Evolutionary conservation across 73 alveolate genomes (phyloP), one percentile per base, ranked within the genome.

Genomic region (Durusdinium trenchii): DNA sequence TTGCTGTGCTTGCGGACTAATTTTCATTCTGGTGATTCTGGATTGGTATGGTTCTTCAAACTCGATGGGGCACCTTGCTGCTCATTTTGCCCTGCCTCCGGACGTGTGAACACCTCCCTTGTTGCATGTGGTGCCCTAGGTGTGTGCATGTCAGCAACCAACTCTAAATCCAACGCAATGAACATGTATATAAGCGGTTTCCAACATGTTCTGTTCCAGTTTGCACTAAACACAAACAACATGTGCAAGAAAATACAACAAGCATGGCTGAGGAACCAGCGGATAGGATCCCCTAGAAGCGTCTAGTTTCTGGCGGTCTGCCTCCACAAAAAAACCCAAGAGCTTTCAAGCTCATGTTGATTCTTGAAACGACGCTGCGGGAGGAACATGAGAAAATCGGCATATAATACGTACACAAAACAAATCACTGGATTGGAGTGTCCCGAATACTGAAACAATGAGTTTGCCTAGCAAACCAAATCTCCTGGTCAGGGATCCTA

Each of bases 121-220:
- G 98, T 91, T 18, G 89, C 87, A 50, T 91, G 98, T 14, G 98
- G 89, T 40, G 98, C 98, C 98, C 98, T 91, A 38, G n/a, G 93
- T 6, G 75, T 4, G 26, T 28, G 83, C 76, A 62, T 62, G 18
- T 35, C 43, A n/a, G 42, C 91, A 45, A 28, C 14, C 5, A 38
- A 47, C 12, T 47, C 67, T 30, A 30, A 81, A 4, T 42, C 5
- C 45, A 23, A 45, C 20, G 42, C 43, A 50, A 82, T 47, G 62
- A 28, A 26, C 47, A 42, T 32, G 32, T 26, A 43, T 71, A 36
- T 36, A 43, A 36, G 16, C 45, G 38, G 84, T 14, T 30, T 18
- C 47, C 18, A 45, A 26, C 35, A 16, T 42, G n/a, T 54, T 26
- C 43, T n/a, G 50, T 14, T 36, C 26, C 54, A 35, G 23, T 51